phyloP scores from a whole-genome alignment of 1,284 basidiomycete genomes.

The Porodaedalea pini region DNA sequence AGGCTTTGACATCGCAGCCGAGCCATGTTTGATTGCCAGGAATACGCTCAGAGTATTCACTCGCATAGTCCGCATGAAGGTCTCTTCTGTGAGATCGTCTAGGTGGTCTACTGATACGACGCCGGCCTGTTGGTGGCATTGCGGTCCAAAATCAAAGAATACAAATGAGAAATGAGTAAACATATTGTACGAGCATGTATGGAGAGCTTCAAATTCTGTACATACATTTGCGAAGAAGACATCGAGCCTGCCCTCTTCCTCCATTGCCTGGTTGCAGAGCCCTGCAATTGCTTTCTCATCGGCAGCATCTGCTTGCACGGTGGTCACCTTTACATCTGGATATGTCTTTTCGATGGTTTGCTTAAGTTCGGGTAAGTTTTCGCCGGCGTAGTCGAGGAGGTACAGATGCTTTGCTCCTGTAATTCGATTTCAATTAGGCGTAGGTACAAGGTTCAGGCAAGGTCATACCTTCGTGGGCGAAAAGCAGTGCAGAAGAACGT shows the following conservation, averaged over 20 bases:
- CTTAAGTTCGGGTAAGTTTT: conserved; percentile 71
- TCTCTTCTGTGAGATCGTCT: conserved; percentile 56
- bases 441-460: conserved; percentile 4
- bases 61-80: conserved; percentile 74
- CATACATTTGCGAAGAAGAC: conserved; percentile 92
- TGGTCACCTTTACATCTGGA: conserved; percentile 75
- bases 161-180: too few species aligned
- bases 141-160: too few species aligned
- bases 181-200: background rate
- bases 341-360: conserved; percentile 65
- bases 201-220: conserved; percentile 1
- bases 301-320: conserved; percentile 77
- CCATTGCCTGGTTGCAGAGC: conserved; percentile 68
- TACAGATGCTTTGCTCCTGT: conserved; percentile 85
- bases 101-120: conserved; percentile 48
- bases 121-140: conserved; percentile 52
- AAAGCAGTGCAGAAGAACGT: conserved; percentile 71
- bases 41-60: conserved; percentile 86
- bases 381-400: conserved; percentile 72
- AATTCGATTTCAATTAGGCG: conserved; percentile 11
- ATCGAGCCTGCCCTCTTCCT: conserved; percentile 83
- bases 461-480: conserved; percentile 72
- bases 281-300: conserved; percentile 68
- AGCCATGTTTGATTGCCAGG: conserved; percentile 86
- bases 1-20: conserved; percentile 72